A percentile compares a stretch with the other conserved stretches of the same genome.
Evolutionary conservation across 768 basidiomycete species (phyloP).

Genomic region (Crassisporium funariophilum): DNA sequence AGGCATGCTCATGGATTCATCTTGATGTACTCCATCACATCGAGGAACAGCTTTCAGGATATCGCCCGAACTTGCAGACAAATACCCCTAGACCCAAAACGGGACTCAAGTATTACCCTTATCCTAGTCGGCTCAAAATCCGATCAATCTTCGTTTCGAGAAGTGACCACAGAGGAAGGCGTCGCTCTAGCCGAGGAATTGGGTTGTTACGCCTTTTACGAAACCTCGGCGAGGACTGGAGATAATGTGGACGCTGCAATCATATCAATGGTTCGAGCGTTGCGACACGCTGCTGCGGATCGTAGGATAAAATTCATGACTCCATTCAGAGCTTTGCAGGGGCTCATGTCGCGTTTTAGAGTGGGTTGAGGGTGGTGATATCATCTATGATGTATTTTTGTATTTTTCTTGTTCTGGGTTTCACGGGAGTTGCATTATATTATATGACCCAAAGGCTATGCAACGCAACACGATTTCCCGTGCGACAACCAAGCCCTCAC

Average conservation of each 20-base stretch:
- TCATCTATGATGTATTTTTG: too few species aligned
- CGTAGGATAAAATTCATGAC: neutral
- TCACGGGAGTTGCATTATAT: too few species aligned
- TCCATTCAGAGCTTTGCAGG: too few species aligned
- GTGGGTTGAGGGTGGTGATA: too few species aligned
- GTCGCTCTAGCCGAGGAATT: constrained; percentile 24
- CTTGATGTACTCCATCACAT: constrained; percentile 24
- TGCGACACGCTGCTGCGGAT: constrained; percentile 6
- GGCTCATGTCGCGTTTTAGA: too few species aligned
- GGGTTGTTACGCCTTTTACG: constrained; percentile 27
- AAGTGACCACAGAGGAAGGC: constrained; percentile 27
- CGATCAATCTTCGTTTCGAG: constrained; percentile 22
- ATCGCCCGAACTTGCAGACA: constrained; percentile 24
- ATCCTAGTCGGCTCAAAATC: constrained; percentile 31
- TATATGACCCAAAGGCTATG: too few species aligned
- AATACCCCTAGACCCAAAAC: constrained; percentile 21
- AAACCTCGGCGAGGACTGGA: constrained; percentile 31
- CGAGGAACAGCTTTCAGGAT: constrained; percentile 26
- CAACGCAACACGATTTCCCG: too few species aligned
- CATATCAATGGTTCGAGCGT: constrained; percentile 15
- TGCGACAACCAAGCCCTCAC: too few species aligned
- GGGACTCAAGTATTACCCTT: constrained; percentile 17
- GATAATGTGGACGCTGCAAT: constrained; percentile 26
- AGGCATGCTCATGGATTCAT: constrained; percentile 25
- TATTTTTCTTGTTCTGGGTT: too few species aligned